Evolutionary conservation across 441 rosid species (phyloP), one percentile per base, ranked within the genome.

Genomic region (Corymbia calophylla): DNA sequence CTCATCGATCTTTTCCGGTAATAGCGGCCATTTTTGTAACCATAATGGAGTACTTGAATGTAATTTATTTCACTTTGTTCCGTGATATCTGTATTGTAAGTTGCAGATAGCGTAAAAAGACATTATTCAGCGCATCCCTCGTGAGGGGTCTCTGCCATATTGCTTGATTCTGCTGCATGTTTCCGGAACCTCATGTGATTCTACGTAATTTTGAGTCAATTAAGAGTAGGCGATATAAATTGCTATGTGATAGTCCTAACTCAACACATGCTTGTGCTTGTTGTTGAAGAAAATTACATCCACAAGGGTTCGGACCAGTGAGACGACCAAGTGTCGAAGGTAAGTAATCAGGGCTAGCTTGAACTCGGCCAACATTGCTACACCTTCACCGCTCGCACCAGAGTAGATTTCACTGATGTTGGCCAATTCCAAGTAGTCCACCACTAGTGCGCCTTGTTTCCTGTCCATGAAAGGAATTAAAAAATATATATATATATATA

Each of bases 281-380:
- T 91, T 86, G 92, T 93, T 94, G 91, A 93, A 93, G 31, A 89
- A 92, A 31, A 94, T 92, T 60, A 90, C 91, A 53, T 94, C 95
- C n/a, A 86, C 89, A 84, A 94, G 87, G 56, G 93, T 88, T 73
- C 92, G 89, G 44, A 94, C 93, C 9, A 89, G 93, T 64, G 95
- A 93, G 14, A 64, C 23, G 27, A 92, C 89, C 14, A 95, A 91
- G 11, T 70, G 80, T 60, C 90, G 44, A 23, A 94, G 91, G 93
- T 93, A 94, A 4, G 91, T 73, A 55, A 93, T 92, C 85, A 94
- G 44, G 18, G 93, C 93, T 23, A 88, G 64, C 88, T 93, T 94
- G 87, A 88, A 90, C 87, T 89, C 92, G 9, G 88, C 89, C 15
- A 23, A 7, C 87, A 87, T 49, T 35, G 90, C 91, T 21, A 16